Conservation (phyloP, 805 yeast species). For the Pichia thaimueangensis region DNA sequence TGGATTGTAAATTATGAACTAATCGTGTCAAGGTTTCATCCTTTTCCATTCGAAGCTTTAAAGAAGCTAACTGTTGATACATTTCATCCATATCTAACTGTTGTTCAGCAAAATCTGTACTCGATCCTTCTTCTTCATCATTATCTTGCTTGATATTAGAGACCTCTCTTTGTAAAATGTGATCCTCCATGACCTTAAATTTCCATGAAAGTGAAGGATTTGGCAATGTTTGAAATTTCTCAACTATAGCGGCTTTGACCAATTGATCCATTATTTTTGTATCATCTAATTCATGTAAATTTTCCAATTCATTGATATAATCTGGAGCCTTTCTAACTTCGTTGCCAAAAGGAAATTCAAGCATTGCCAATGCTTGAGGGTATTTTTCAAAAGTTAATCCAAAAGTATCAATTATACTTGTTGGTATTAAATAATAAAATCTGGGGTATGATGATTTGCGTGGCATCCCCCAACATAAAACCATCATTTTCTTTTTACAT, state of each 20-base stretch:
- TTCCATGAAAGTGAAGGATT: conserved; percentile 69
- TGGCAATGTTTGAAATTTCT: conserved; percentile 28
- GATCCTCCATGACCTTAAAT: conserved; percentile 56
- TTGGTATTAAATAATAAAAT: conserved; percentile 55
- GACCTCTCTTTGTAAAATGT: conserved; percentile 46
- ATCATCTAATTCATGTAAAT: conserved; percentile 13
- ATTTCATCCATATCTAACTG: conserved; percentile 20
- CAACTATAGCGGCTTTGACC: conserved; percentile 19
- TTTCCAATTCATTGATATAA: conserved; percentile 19
- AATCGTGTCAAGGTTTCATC: not conserved
- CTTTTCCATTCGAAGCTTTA: conserved; percentile 12
- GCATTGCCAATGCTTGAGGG: conserved; percentile 70
- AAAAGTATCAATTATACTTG: conserved; percentile 23
- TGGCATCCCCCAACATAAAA: conserved; percentile 66
- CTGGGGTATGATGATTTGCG: conserved; percentile 49
- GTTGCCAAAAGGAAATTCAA: conserved; percentile 66
- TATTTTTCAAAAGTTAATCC: conserved; percentile 19
- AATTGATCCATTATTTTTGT: conserved; percentile 21
- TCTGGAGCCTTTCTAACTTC: conserved; percentile 64
- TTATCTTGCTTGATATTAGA: conserved; percentile 7
- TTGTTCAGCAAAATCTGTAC: conserved; percentile 12
- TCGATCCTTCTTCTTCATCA: conserved; percentile 2
- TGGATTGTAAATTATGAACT: conserved; percentile 17
- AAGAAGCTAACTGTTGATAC: conserved; percentile 12
- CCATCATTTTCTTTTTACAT: conserved; percentile 45